These are phyloP conservation scores for Blastocystis sp. DNA, from an alignment of 352 stramenopile species.

Conservation along the genomic window DNA sequence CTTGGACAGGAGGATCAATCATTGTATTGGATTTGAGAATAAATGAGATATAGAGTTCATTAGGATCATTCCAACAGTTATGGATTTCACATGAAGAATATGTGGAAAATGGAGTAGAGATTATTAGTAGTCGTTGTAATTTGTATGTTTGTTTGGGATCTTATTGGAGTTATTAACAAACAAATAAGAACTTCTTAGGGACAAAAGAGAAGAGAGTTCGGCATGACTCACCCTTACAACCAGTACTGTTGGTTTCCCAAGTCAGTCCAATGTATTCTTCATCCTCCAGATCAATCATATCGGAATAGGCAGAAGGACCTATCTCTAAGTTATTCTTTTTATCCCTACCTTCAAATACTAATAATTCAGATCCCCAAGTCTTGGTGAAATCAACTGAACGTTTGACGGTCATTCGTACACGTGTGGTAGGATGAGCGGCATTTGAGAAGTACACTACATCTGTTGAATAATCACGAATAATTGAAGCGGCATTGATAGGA, in stretches of 20 bases:
- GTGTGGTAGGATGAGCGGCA: background rate
- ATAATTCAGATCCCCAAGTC: background rate
- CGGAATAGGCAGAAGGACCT: slow-evolving; percentile 15
- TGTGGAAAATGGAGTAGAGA: slow-evolving; percentile 86
- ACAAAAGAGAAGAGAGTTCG: slow-evolving; percentile 30
- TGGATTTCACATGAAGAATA: slow-evolving; percentile 94
- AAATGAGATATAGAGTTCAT: slow-evolving; percentile 67
- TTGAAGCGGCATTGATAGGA: slow-evolving; percentile 8
- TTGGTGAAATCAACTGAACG: background rate
- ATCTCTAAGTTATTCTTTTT: background rate
- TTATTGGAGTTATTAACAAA: background rate
- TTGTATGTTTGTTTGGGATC: slow-evolving; percentile 16
- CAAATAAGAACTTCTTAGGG: slow-evolving; percentile 18
- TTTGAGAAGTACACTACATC: slow-evolving; percentile 17
- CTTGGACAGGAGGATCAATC: slow-evolving; percentile 55
- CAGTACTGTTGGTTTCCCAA: slow-evolving; percentile 36
- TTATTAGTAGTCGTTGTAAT: slow-evolving; percentile 70
- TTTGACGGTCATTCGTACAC: background rate
- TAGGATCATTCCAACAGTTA: slow-evolving; percentile 94
- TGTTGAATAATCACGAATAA: slow-evolving; percentile 22
- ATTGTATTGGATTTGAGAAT: background rate
- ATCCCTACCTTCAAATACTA: background rate
- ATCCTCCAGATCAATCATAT: slow-evolving; percentile 12
- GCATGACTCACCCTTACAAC: background rate
- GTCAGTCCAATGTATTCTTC: background rate